Conservation (phyloP, 148 eudicot genomes). For the Amaranthus palmeri region DNA sequence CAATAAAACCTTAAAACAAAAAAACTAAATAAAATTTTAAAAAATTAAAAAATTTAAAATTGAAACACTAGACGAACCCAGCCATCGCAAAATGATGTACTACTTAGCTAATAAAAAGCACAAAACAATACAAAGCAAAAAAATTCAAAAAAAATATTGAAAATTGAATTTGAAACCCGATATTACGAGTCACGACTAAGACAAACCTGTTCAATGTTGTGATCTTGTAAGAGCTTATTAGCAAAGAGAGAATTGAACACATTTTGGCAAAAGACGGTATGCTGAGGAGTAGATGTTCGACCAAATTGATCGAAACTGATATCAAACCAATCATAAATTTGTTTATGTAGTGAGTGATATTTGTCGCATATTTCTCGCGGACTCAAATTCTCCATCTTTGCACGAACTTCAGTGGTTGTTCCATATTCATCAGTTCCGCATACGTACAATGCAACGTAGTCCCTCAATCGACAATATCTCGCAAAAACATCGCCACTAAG, state of each 20-base stretch:
- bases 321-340: constrained; percentile 12
- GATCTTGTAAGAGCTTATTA: not conserved
- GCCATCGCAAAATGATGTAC: not conserved
- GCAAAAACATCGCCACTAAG: constrained; percentile 4
- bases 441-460: constrained; percentile 1
- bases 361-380: constrained; percentile 7
- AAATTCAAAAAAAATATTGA: not conserved
- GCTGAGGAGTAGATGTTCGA: constrained; percentile 4
- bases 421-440: constrained; percentile 19
- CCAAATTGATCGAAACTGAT: constrained; percentile 10
- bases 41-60: not conserved
- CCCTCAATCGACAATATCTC: not conserved
- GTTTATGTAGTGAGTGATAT: not conserved
- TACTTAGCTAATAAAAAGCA: not conserved
- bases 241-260: not conserved
- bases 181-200: no score
- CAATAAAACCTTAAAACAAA: no score
- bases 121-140: not conserved
- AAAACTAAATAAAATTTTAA: no score
- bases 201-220: not conserved
- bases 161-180: no score
- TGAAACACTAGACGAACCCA: not conserved
- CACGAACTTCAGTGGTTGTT: constrained; percentile 12
- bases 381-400: not conserved
- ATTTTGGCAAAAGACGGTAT: not conserved